Conservation (phyloP, 768 basidiomycete genomes). For the Calocybe cyanea region DNA sequence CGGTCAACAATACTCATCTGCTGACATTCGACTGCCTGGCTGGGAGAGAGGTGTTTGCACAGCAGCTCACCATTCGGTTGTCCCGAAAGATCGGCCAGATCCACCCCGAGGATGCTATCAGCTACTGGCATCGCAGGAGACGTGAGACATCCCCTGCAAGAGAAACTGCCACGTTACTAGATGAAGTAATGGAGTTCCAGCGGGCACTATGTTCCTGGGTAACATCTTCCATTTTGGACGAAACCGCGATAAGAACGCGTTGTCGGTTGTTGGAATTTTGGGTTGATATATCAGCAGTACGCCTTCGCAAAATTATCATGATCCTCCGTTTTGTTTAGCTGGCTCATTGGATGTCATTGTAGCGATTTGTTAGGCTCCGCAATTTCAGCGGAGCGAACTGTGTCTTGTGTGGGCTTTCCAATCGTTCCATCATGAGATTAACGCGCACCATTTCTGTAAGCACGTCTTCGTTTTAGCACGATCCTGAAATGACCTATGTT, state of each 20-base stretch:
- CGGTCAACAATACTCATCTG: conserved; percentile 23
- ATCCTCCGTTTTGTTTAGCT: not conserved
- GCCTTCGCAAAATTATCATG: conserved; percentile 5
- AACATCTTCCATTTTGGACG: conserved; percentile 28
- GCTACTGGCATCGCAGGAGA: conserved; percentile 30
- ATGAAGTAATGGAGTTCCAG: conserved; percentile 31
- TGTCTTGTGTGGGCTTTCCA: conserved; percentile 39
- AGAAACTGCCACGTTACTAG: conserved; percentile 26
- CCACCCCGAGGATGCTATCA: conserved; percentile 40
- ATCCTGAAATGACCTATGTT: not conserved
- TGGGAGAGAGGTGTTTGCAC: conserved; percentile 41
- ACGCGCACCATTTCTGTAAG: conserved; percentile 32
- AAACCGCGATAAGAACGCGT: conserved; percentile 17
- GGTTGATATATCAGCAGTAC: conserved; percentile 41
- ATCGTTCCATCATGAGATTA: conserved; percentile 32
- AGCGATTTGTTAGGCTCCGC: conserved; percentile 42
- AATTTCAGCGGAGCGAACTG: conserved; percentile 42
- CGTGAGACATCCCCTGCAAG: not conserved
- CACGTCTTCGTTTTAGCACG: not conserved
- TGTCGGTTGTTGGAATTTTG: conserved; percentile 35
- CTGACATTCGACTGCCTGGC: conserved; percentile 28
- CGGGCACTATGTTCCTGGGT: conserved; percentile 37
- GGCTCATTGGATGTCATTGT: not conserved
- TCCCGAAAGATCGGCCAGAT: conserved; percentile 35
- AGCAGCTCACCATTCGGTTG: conserved; percentile 38